These are phyloP conservation scores for Phylloporus sp. DNA, from an alignment of 1,284 basidiomycete genomes.

Conservation along the genomic window DNA sequence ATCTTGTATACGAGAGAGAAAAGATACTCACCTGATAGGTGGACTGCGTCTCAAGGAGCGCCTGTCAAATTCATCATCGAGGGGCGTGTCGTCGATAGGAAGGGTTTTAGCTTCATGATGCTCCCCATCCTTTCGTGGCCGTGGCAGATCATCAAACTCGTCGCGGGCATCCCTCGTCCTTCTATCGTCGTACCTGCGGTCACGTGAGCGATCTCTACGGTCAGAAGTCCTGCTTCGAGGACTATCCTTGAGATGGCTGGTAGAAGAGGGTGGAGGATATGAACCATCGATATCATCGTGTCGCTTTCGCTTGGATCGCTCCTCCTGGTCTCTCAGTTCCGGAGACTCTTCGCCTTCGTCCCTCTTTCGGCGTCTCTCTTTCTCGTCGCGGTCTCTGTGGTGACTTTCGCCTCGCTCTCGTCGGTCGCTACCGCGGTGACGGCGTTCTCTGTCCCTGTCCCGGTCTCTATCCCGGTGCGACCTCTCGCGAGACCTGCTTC, in stretches of 20 bases:
- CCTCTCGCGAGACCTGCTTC: constrained; percentile 48
- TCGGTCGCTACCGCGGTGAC: constrained; percentile 54
- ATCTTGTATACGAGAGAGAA: constrained; percentile 15
- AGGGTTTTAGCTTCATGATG: constrained; percentile 35
- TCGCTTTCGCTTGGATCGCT: constrained; percentile 59
- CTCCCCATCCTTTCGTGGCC: constrained; percentile 45
- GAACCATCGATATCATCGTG: constrained; percentile 51
- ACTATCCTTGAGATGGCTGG: constrained; percentile 50
- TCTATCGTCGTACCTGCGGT: constrained; percentile 57
- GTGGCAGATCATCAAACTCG: constrained; percentile 58
- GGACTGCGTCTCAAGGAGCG: constrained; percentile 41
- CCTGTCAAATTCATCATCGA: constrained; percentile 38
- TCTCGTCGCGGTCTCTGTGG: constrained; percentile 51
- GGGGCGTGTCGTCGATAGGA: constrained; percentile 35
- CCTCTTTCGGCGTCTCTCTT: constrained; percentile 62
- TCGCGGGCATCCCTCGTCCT: constrained; percentile 57
- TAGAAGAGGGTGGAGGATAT: constrained; percentile 39
- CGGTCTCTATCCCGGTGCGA: constrained; percentile 48
- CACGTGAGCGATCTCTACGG: constrained; percentile 57
- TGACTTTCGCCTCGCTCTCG: constrained; percentile 46
- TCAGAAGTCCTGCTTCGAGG: constrained; percentile 53
- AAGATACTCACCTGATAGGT: constrained; percentile 44
- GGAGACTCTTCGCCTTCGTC: constrained; percentile 54
- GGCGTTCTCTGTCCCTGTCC: constrained; percentile 49
- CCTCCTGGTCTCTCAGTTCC: constrained; percentile 49